Evolutionary conservation across 345 rosid genomes (phyloP).

Genomic region (Murraya paniculata): DNA sequence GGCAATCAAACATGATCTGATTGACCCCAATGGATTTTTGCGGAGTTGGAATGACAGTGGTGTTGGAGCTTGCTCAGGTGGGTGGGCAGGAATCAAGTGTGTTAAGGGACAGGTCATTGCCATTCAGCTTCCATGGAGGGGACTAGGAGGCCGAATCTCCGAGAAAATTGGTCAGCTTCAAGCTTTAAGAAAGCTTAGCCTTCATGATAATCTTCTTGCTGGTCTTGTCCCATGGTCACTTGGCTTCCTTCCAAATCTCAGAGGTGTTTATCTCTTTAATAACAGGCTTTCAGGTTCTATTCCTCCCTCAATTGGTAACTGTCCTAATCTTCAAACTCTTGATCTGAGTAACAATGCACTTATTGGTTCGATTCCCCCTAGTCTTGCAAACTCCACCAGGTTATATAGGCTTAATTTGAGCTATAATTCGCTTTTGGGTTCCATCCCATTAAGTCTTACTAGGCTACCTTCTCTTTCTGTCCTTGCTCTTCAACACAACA

Average conservation of each 20-base stretch:
- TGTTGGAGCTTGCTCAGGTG: slow-evolving; percentile 66
- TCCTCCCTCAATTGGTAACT: slow-evolving; percentile 73
- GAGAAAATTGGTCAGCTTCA: slow-evolving; percentile 85
- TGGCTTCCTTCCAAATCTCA: slow-evolving; percentile 66
- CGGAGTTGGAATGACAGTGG: slow-evolving; percentile 74
- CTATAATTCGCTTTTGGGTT: slow-evolving; percentile 59
- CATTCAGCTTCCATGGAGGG: slow-evolving; percentile 90
- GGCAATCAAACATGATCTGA: slow-evolving; percentile 64
- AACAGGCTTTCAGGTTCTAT: slow-evolving; percentile 78
- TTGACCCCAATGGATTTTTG: slow-evolving; percentile 62
- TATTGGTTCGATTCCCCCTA: slow-evolving; percentile 56
- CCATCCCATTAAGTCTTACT: slow-evolving; percentile 50
- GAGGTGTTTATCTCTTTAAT: slow-evolving; percentile 89
- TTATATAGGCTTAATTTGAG: slow-evolving; percentile 67
- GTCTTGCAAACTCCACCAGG: slow-evolving; percentile 66
- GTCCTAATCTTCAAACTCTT: slow-evolving; percentile 61
- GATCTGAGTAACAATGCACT: slow-evolving; percentile 73
- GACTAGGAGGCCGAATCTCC: slow-evolving; percentile 74
- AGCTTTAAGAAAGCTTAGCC: slow-evolving; percentile 64
- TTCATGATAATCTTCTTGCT: slow-evolving; percentile 68
- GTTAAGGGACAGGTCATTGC: slow-evolving; percentile 76
- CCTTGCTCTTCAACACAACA: slow-evolving; percentile 70
- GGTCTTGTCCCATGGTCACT: slow-evolving; percentile 78
- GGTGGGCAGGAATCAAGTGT: slow-evolving; percentile 93
- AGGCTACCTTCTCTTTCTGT: slow-evolving; percentile 52